Conservation (phyloP, 148 eudicot genomes). For the Pharnaceum exiguum region DNA sequence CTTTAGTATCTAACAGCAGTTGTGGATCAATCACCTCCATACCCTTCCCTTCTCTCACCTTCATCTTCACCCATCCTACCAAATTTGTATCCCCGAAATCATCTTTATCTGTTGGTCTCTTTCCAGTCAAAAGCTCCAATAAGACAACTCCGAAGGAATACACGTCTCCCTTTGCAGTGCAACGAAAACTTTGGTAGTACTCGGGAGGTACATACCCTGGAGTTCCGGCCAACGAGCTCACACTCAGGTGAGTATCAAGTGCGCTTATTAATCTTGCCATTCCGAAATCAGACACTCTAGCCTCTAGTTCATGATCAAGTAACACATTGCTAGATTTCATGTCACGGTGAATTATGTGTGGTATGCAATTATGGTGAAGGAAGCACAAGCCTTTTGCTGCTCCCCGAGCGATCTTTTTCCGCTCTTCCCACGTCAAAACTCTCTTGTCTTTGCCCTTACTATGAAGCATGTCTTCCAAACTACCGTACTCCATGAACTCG, state of each 20-base stretch:
- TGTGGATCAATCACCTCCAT: constrained; percentile 85
- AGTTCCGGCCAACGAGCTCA: constrained; percentile 93
- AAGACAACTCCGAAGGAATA: constrained; percentile 86
- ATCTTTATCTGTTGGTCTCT: constrained; percentile 88
- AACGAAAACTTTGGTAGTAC: constrained; percentile 94
- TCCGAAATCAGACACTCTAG: constrained; percentile 90
- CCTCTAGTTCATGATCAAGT: constrained; percentile 72
- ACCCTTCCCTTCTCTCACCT: constrained; percentile 80
- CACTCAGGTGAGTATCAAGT: constrained; percentile 88
- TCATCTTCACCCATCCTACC: constrained; percentile 97
- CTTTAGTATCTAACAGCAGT: constrained; percentile 34
- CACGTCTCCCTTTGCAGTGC: constrained; percentile 94
- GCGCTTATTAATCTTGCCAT: constrained; percentile 98
- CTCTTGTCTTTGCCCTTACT: constrained; percentile 39
- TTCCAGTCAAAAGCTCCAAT: constrained; percentile 75
- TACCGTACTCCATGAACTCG: constrained; percentile 83
- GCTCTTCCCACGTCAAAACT: constrained; percentile 73
- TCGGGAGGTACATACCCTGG: constrained; percentile 98
- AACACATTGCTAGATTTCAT: constrained; percentile 96
- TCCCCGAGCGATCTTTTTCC: constrained; percentile 88
- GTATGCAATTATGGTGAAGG: constrained; percentile 96
- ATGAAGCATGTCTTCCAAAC: constrained; percentile 93
- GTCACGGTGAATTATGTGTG: constrained; percentile 92
- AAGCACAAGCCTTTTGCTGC: constrained; percentile 92
- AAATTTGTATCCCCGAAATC: constrained; percentile 95